Evolutionary conservation across 257 asterid species (phyloP), one percentile per base, ranked within the genome.

Genomic region (Apocynum venetum): DNA sequence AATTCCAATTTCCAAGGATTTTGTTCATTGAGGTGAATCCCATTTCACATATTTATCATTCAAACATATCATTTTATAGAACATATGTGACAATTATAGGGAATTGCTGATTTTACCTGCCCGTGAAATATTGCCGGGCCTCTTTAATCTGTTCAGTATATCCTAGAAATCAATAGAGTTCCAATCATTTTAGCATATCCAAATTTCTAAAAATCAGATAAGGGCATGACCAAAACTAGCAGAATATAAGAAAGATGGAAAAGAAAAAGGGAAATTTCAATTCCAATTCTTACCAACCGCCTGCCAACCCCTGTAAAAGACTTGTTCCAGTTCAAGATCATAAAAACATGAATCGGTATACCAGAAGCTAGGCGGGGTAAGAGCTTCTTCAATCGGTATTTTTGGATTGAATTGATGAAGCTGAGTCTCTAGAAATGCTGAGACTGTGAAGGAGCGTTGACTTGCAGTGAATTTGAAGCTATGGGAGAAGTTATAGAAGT

Each of bases 291-390:
- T 80, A 91, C 97, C 97, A 73, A 90, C 91, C 46, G 89, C 65
- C 46, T 92, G 97, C 97, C 97, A 93, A 73, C 96, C 97, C 74
- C 78, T 80, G 85, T 80, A 85, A 83, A 94, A 92, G 72, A 91
- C 87, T 48, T 51, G 92, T 77, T 83, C 47, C 59, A 92, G 92
- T 84, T 94, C 98, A 25, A 76, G 83, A 49, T 82, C 81, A 64
- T 87, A 87, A 79, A 94, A 91, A 82, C 87, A 83, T 52, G 91
- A 85, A 67, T 91, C 91, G 5, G 89, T 88, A 74, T 94, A 94
- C 96, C 98, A 92, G 44, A 91, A 87, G 83, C 90, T 87, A 2
- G 97, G 98, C 4, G 97, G 97, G 69, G 94, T 92, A 20, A 67
- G 38, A 1, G 97, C 97, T 86, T 86, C 91, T 79, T 91, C 94